Evolutionary conservation across 768 basidiomycete genomes (phyloP).

Genomic region (Lentinula aciculospora): DNA sequence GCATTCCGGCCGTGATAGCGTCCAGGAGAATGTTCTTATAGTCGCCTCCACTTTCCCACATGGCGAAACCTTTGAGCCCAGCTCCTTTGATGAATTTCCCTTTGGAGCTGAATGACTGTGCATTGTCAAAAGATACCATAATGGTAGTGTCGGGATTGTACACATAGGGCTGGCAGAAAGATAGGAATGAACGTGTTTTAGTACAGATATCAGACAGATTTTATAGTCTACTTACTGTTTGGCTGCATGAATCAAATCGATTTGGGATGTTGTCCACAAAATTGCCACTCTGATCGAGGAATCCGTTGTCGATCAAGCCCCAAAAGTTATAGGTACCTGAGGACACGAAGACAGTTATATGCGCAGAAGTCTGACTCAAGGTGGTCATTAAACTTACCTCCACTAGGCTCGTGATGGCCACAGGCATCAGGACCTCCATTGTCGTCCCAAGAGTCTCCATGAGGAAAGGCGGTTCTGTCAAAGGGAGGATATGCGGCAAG

Average conservation of each 20-base stretch:
- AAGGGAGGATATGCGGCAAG: slow-evolving; percentile 51
- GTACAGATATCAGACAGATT: too few relatives aligned
- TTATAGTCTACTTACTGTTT: slow-evolving; percentile 44
- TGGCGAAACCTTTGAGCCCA: slow-evolving; percentile 55
- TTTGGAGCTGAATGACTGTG: slow-evolving; percentile 45
- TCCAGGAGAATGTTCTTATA: slow-evolving; percentile 38
- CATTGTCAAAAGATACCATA: slow-evolving; percentile 47
- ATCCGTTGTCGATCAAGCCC: slow-evolving; percentile 55
- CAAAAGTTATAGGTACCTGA: slow-evolving; percentile 45
- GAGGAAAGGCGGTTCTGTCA: slow-evolving; percentile 38
- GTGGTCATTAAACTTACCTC: slow-evolving; percentile 29
- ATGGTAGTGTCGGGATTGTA: slow-evolving; percentile 36
- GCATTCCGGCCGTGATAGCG: slow-evolving; percentile 21
- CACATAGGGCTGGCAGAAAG: slow-evolving; percentile 32
- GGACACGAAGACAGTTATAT: background rate
- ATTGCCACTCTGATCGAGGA: slow-evolving; percentile 41
- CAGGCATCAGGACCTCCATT: slow-evolving; percentile 48
- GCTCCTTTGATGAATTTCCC: slow-evolving; percentile 41
- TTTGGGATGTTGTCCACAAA: slow-evolving; percentile 45
- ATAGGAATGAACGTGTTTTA: background rate
- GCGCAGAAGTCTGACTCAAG: background rate
- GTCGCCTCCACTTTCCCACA: slow-evolving; percentile 74
- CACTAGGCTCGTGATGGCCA: slow-evolving; percentile 40
- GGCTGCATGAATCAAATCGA: slow-evolving; percentile 58
- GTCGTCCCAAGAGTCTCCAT: slow-evolving; percentile 62